Evolutionary conservation across 495 filamentous ascomycete species (phyloP), one percentile per base, ranked within the genome.

Genomic region (Aspergillus leporis): DNA sequence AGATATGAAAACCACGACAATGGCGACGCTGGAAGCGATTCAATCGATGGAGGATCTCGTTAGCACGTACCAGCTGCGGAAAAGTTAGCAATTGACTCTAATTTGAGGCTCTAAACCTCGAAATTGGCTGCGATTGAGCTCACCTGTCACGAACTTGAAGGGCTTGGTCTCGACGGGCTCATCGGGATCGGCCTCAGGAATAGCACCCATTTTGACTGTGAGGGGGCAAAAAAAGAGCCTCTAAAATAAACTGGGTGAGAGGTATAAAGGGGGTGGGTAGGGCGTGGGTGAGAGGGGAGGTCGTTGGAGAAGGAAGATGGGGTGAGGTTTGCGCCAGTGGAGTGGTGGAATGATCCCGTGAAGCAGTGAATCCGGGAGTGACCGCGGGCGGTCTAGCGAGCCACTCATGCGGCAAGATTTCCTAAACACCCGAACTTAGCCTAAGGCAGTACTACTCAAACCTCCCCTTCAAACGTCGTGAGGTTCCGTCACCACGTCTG

Each of bases 81-180:
- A 58, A 49, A 57, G 70, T 82, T 77, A 81, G 79, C 74, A 72
- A 81, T 80, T 78, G 76, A 71, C 61, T 64, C 49, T 54, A n/a
- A 55, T 34, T 40, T 38, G 76, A 74, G 65, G 58, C 52, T 64
- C 59, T 61, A 61, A 55, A 58, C 59, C 66, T 64, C 59, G 61
- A 51, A 61, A 61, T 61, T 61, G 30, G 58, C 41, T 55, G 65
- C 34, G 58, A 61, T 58, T 71, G 46, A 50, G 68, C 91, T 81
- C 87, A 96, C 93, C 94, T 79, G 94, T 98, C 64, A 98, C 94
- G 81, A 97, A 98, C 88, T 99, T 99, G 89, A 99, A 99, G 77
- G 94, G 94, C 86, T 96, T 99, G 76, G 92, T 97, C 77, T 76
- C 78, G 53, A 90, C 86, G 75, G 88, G 88, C 71, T 97, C 90